Evolutionary conservation across 2,329 filamentous ascomycete species (phyloP).

Genomic region (Scedosporium apiospermum): DNA sequence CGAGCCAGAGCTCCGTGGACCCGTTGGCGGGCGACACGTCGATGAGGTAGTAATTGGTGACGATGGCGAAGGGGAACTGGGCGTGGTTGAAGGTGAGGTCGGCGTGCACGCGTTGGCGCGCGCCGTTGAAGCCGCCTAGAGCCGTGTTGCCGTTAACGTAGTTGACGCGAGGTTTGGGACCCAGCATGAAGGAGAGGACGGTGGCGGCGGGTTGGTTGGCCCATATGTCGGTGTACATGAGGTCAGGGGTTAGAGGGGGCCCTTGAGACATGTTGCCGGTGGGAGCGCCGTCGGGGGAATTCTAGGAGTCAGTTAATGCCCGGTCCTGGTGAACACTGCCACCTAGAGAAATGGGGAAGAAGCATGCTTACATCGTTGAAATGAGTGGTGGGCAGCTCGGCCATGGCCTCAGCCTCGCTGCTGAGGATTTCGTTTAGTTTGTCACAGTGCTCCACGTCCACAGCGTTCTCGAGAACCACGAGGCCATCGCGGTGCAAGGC

Average conservation of each 20-base stretch:
- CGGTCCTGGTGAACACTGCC: background rate
- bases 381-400: conserved; percentile 11
- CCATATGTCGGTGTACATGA: conserved; percentile 11
- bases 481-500: conserved; percentile 9
- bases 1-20: conserved; percentile 12
- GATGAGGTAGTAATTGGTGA: conserved; percentile 8
- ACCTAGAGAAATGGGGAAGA: background rate
- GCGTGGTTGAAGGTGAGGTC: conserved; percentile 9
- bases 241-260: conserved; percentile 10
- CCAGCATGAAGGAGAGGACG: conserved; percentile 5
- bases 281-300: conserved; percentile 9
- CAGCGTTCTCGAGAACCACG: conserved; percentile 9
- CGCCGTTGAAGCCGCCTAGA: conserved; percentile 7
- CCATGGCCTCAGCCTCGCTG: conserved; percentile 8
- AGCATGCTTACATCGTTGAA: conserved; percentile 8
- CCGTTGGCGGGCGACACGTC: conserved; percentile 12
- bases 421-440: conserved; percentile 7
- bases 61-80: conserved; percentile 8
- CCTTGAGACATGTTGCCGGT: conserved; percentile 13
- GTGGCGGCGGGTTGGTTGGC: conserved; percentile 8
- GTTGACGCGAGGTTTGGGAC: conserved; percentile 7
- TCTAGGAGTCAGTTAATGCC: conserved; percentile 3
- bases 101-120: conserved; percentile 8
- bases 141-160: conserved; percentile 9
- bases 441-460: conserved; percentile 6